phyloP scores from a whole-genome alignment of 768 basidiomycete genomes.

The Chiua virens region DNA sequence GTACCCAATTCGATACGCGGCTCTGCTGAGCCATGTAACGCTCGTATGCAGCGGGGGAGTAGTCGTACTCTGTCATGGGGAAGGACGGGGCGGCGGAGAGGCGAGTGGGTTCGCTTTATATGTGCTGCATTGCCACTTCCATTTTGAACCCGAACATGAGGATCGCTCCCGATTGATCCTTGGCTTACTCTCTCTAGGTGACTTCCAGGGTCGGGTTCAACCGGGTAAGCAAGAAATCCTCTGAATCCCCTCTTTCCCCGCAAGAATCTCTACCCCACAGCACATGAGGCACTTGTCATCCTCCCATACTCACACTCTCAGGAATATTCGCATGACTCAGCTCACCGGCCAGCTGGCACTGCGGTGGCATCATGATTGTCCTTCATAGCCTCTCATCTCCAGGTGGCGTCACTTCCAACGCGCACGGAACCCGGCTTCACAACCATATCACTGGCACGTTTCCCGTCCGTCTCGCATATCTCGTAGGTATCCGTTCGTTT shows the following conservation, averaged over 20 bases:
- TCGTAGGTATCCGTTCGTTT: neutral
- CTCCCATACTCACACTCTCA: too few relatives aligned
- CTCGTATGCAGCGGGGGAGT: slow-evolving; percentile 53
- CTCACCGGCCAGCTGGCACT: too few relatives aligned
- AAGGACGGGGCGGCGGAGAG: slow-evolving; percentile 9
- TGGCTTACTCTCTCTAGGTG: neutral
- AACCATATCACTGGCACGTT: neutral
- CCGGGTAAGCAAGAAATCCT: too few relatives aligned
- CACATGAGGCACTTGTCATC: slow-evolving; percentile 5
- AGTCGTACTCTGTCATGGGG: slow-evolving; percentile 62
- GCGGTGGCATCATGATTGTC: neutral
- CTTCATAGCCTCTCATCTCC: neutral
- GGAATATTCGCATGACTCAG: too few relatives aligned
- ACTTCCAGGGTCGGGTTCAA: too few relatives aligned
- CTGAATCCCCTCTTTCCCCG: slow-evolving; percentile 23
- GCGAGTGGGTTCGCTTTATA: slow-evolving; percentile 2
- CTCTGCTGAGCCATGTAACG: slow-evolving; percentile 46
- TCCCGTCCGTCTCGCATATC: slow-evolving; percentile 7
- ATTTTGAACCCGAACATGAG: slow-evolving; percentile 5
- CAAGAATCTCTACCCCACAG: slow-evolving; percentile 24
- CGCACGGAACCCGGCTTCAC: slow-evolving; percentile 4
- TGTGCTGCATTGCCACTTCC: neutral
- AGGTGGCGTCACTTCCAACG: slow-evolving; percentile 1
- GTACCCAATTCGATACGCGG: slow-evolving; percentile 52
- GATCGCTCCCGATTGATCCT: slow-evolving; percentile 9